Conservation (phyloP, 1,284 basidiomycete genomes). For the Gymnopus androsaceus region DNA sequence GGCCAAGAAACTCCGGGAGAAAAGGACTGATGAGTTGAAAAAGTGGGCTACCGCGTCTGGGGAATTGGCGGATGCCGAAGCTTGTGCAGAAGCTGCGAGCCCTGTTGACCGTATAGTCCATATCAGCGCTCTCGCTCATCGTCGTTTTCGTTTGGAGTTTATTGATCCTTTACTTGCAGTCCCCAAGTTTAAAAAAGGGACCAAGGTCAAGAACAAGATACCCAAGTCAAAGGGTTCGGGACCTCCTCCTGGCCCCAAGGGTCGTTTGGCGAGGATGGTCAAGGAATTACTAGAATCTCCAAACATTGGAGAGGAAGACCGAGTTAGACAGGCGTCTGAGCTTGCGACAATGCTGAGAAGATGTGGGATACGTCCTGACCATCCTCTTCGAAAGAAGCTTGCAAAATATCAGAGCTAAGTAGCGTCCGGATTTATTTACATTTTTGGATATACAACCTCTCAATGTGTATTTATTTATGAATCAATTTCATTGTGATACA, state of each 20-base stretch:
- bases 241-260: constrained; percentile 51
- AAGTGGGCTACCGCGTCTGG: constrained; percentile 64
- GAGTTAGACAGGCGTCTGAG: constrained; percentile 45
- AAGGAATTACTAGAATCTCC: constrained; percentile 62
- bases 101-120: constrained; percentile 63
- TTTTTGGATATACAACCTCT: no score
- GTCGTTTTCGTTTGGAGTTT: constrained; percentile 70
- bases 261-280: constrained; percentile 65
- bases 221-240: constrained; percentile 34
- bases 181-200: constrained; percentile 56
- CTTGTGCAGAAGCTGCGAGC: constrained; percentile 73
- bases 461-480: no score
- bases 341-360: constrained; percentile 52
- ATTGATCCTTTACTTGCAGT: constrained; percentile 67
- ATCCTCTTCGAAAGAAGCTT: constrained; percentile 64
- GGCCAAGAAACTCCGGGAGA: constrained; percentile 57
- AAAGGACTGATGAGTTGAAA: constrained; percentile 58
- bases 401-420: constrained; percentile 57
- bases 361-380: constrained; percentile 60
- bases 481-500: no score
- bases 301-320: constrained; percentile 48
- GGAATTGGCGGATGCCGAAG: constrained; percentile 57
- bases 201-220: constrained; percentile 45
- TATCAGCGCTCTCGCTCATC: constrained; percentile 60
- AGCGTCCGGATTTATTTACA: no score